These are phyloP conservation scores for Phlebopus sp. DNA, from an alignment of 1,284 basidiomycete genomes.

Conservation along the genomic window DNA sequence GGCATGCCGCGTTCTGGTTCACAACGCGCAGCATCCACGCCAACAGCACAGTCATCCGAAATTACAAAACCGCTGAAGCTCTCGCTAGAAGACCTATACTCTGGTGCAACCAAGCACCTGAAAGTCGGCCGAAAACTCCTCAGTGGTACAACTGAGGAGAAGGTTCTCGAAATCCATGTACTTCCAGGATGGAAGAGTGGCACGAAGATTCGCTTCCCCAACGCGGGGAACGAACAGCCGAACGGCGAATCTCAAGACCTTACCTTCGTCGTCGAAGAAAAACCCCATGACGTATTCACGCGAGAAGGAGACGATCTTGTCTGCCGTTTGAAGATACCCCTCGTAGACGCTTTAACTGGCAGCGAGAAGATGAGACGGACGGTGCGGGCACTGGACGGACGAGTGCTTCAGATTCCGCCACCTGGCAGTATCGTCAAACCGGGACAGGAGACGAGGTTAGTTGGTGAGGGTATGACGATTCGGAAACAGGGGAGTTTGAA, in stretches of 20 bases:
- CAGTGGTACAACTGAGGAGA: constrained; percentile 80
- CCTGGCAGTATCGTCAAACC: constrained; percentile 79
- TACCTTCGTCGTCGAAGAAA: constrained; percentile 90
- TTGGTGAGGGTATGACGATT: constrained; percentile 89
- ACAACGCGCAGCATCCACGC: constrained; percentile 24
- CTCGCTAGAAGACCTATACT: constrained; percentile 89
- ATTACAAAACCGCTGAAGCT: constrained; percentile 84
- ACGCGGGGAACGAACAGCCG: constrained; percentile 83
- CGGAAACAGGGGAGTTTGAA: constrained; percentile 72
- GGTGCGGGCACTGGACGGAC: constrained; percentile 75
- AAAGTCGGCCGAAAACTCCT: constrained; percentile 80
- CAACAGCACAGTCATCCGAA: constrained; percentile 50
- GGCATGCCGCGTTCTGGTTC: constrained; percentile 32
- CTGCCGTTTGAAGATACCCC: constrained; percentile 60
- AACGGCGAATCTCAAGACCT: constrained; percentile 78
- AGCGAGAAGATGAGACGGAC: constrained; percentile 46
- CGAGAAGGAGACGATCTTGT: constrained; percentile 83
- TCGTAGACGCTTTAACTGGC: constrained; percentile 82
- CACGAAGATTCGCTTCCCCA: constrained; percentile 88
- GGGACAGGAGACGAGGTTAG: constrained; percentile 66
- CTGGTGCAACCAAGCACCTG: constrained; percentile 85
- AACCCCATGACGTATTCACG: constrained; percentile 73
- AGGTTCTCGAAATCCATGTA: constrained; percentile 87
- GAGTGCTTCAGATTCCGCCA: constrained; percentile 65
- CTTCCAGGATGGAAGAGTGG: constrained; percentile 87